phyloP scores from a whole-genome alignment of 495 filamentous ascomycete genomes.

The Podospora tetraspora region DNA sequence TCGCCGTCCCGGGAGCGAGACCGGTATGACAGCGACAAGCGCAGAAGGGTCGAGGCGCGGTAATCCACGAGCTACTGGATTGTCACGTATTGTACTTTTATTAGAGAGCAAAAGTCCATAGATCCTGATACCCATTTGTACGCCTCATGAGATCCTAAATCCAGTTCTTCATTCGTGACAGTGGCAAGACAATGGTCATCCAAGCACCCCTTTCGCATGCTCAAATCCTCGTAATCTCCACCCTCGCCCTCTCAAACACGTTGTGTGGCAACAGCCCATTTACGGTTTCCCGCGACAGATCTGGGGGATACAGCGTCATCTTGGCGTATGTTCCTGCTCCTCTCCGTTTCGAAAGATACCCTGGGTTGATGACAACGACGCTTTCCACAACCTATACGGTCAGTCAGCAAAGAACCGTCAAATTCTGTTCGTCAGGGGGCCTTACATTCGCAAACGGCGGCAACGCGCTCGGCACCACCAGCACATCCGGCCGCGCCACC shows the following conservation, averaged over 20 bases:
- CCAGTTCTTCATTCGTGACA: not conserved
- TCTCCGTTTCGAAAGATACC: constrained; percentile 74
- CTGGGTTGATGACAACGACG: constrained; percentile 82
- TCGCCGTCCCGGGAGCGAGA: constrained; percentile 59
- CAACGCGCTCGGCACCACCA: constrained; percentile 77
- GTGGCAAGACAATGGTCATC: too few relatives aligned
- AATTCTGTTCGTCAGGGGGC: constrained; percentile 2
- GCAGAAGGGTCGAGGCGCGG: constrained; percentile 51
- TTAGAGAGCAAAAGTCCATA: not conserved
- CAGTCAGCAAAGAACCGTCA: constrained; percentile 9
- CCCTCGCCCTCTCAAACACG: constrained; percentile 74
- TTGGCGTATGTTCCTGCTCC: constrained; percentile 76
- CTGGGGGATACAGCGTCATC: constrained; percentile 62
- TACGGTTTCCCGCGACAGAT: constrained; percentile 46
- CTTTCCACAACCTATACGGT: constrained; percentile 67
- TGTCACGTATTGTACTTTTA: not conserved
- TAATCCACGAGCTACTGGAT: not conserved
- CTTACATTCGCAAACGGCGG: constrained; percentile 81
- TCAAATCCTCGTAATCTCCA: constrained; percentile 77
- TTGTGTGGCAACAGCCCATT: constrained; percentile 61
- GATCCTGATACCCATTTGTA: constrained; percentile 7
- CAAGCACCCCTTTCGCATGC: not conserved
- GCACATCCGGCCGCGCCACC: constrained; percentile 76
- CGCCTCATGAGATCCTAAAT: not conserved
- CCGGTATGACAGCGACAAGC: constrained; percentile 57